Conservation (phyloP, 306 rosid genomes). For the Cicer pinnatifidum region DNA sequence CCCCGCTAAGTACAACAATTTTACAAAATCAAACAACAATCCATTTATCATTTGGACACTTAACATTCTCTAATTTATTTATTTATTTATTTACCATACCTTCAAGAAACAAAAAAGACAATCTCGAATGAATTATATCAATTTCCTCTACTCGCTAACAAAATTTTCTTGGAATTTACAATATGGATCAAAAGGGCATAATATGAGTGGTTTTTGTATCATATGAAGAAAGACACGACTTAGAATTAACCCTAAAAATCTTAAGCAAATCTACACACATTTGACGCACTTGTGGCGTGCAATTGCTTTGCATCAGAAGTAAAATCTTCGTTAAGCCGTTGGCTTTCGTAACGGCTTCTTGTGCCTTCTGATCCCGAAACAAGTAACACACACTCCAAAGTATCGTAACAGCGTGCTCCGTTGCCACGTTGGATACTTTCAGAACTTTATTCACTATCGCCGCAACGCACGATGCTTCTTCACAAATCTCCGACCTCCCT, state of each 20-base stretch:
- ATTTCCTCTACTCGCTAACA: conserved; percentile 61
- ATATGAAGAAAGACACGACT: conserved; percentile 69
- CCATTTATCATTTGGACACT: not conserved
- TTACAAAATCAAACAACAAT: not conserved
- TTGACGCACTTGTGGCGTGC: conserved; percentile 69
- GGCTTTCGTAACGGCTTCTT: conserved; percentile 68
- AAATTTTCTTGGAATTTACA: conserved; percentile 71
- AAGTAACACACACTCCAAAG: conserved; percentile 88
- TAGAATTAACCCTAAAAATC: conserved; percentile 71
- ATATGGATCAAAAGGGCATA: conserved; percentile 72
- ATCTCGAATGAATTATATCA: conserved; percentile 42
- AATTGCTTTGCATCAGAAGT: conserved; percentile 90
- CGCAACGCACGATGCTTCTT: conserved; percentile 57
- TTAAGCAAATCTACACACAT: conserved; percentile 86
- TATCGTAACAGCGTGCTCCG: conserved; percentile 84
- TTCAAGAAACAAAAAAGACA: not conserved
- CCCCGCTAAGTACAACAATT: not conserved
- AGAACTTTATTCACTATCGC: conserved; percentile 68
- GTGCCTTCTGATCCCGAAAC: conserved; percentile 70
- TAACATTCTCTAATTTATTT: not conserved
- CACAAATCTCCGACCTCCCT: conserved; percentile 73
- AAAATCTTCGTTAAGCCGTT: conserved; percentile 84
- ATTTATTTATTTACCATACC: not conserved
- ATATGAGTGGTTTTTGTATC: conserved; percentile 89
- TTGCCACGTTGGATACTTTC: conserved; percentile 71